These are phyloP conservation scores for Akanthomyces lecanii DNA, from an alignment of 2,329 filamentous ascomycete species.

Conservation along the genomic window DNA sequence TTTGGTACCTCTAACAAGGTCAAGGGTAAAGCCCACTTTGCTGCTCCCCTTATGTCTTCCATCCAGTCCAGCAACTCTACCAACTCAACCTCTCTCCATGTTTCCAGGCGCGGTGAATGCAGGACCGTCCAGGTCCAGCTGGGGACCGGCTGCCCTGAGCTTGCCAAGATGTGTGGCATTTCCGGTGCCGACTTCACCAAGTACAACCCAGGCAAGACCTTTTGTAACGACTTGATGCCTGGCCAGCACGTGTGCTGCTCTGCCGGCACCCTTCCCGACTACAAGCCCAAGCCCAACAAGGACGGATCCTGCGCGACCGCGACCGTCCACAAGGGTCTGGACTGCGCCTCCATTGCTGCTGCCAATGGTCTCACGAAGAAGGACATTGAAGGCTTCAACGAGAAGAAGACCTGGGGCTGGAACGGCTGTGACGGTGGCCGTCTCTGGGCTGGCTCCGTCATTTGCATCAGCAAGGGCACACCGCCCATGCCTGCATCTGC, in stretches of 20 bases:
- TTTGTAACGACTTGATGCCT: slow-evolving; percentile 31
- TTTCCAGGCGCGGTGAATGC: slow-evolving; percentile 5
- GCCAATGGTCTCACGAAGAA: slow-evolving; percentile 19
- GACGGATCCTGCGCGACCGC: slow-evolving; percentile 36
- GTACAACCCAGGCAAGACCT: slow-evolving; percentile 23
- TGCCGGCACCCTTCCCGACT: slow-evolving; percentile 31
- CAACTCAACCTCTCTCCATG: background rate
- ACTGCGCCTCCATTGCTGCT: slow-evolving; percentile 29
- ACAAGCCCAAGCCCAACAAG: slow-evolving; percentile 29
- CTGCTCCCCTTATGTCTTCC: slow-evolving; percentile 24
- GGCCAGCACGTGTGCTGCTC: slow-evolving; percentile 37
- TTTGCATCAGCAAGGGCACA: slow-evolving; percentile 23
- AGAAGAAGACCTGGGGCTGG: slow-evolving; percentile 26
- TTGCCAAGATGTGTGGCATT: slow-evolving; percentile 27
- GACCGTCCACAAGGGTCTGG: slow-evolving; percentile 28
- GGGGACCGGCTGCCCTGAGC: slow-evolving; percentile 24
- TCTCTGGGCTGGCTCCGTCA: slow-evolving; percentile 17
- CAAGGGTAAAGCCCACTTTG: slow-evolving; percentile 22
- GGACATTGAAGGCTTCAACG: slow-evolving; percentile 25
- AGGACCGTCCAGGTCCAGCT: slow-evolving; percentile 10
- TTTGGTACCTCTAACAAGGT: slow-evolving; percentile 22
- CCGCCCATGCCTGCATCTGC: slow-evolving; percentile 22
- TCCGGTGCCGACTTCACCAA: slow-evolving; percentile 23
- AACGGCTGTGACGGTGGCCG: slow-evolving; percentile 20
- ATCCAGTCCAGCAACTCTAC: slow-evolving; percentile 21